Conservation (phyloP, 2,329 filamentous ascomycete species). For the Scolecobasidium constrictum region DNA sequence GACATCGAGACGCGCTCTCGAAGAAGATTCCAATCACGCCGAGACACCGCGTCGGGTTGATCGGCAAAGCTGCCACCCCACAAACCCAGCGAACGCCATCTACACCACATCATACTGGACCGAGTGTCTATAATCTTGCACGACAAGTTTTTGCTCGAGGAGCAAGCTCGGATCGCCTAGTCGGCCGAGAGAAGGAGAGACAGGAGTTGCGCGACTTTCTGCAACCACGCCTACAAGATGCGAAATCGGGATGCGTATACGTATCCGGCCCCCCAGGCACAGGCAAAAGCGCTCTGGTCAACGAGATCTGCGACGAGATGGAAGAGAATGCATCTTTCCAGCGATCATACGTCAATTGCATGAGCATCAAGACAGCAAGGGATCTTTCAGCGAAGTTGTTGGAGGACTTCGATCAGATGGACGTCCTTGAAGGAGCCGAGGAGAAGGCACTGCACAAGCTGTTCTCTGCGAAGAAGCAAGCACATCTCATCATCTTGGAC, state of each 20-base stretch:
- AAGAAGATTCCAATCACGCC: constrained; percentile 65
- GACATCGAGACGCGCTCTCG: constrained; percentile 68
- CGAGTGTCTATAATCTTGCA: constrained; percentile 77
- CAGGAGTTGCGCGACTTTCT: constrained; percentile 61
- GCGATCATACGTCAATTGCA: constrained; percentile 84
- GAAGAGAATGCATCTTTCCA: constrained; percentile 43
- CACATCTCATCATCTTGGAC: constrained; percentile 80
- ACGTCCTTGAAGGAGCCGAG: constrained; percentile 55
- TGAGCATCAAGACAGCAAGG: constrained; percentile 82
- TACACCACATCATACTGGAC: constrained; percentile 52
- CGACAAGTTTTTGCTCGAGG: constrained; percentile 79
- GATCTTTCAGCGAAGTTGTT: constrained; percentile 76
- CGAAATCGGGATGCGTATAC: constrained; percentile 73
- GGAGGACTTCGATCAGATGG: constrained; percentile 52
- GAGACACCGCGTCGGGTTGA: constrained; percentile 69
- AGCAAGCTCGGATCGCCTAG: constrained; percentile 59
- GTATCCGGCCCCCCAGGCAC: constrained; percentile 93
- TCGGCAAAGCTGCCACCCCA: constrained; percentile 64
- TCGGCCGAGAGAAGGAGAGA: constrained; percentile 64
- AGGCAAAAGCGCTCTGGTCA: constrained; percentile 90
- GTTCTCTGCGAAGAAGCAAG: constrained; percentile 50
- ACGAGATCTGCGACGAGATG: constrained; percentile 59
- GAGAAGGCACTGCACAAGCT: constrained; percentile 56
- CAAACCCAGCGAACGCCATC: constrained; percentile 65
- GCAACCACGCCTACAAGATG: constrained; percentile 46